Conservation (phyloP, 2,329 filamentous ascomycete genomes). For the Pseudogymnoascus sp. region DNA sequence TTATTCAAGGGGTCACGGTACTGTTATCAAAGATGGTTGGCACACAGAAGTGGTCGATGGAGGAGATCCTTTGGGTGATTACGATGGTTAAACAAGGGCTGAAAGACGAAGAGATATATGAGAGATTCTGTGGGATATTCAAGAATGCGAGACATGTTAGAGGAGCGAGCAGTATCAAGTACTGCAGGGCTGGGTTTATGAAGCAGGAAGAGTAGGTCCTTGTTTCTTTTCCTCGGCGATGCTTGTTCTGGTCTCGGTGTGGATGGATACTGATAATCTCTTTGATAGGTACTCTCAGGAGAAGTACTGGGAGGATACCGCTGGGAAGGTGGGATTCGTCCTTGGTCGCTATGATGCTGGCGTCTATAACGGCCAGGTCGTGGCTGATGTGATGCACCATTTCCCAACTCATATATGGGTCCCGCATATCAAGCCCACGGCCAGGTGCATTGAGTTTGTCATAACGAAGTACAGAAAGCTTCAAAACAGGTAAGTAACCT, state of each 20-base stretch:
- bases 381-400: constrained; percentile 1
- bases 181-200: constrained; percentile 2
- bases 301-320: neutral
- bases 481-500: neutral
- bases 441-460: neutral
- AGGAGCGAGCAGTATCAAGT: constrained; percentile 3
- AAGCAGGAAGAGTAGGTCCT: neutral
- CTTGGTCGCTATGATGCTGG: neutral
- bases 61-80: constrained; percentile 7
- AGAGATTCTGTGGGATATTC: constrained; percentile 1
- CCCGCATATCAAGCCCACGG: neutral
- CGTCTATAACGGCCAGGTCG: neutral
- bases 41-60: constrained; percentile 1
- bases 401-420: neutral
- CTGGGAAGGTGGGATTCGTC: constrained; percentile 4
- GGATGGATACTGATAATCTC: neutral
- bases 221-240: neutral
- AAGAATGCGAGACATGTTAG: neutral
- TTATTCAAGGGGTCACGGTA: neutral
- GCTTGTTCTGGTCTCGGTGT: neutral
- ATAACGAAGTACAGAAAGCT: neutral
- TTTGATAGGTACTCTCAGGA: constrained; percentile 1
- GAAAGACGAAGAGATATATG: neutral
- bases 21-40: neutral
- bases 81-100: neutral